Evolutionary conservation across 305 asterid species (phyloP).

Genomic region (Rubia balearica): DNA sequence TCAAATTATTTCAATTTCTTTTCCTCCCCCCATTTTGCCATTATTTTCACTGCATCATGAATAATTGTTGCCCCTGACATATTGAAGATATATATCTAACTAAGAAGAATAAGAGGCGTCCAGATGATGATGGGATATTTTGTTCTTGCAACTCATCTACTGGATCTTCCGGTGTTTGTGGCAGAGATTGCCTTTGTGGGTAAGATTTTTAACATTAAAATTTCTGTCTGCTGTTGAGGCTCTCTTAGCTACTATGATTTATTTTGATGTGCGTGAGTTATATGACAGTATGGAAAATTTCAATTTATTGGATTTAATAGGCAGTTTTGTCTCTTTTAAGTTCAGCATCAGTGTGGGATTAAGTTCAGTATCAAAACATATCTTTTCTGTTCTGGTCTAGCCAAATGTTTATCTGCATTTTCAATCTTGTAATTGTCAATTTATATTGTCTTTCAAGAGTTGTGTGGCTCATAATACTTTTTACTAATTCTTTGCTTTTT

Average conservation of each 20-base stretch:
- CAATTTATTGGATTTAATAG: background rate
- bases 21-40: background rate
- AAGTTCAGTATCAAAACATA: background rate
- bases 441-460: background rate
- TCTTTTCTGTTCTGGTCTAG: background rate
- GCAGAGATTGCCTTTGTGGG: conserved; percentile 89
- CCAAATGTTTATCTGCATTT: background rate
- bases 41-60: background rate
- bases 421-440: background rate
- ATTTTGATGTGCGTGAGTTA: background rate
- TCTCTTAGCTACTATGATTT: background rate
- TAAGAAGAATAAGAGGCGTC: conserved; percentile 70
- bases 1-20: background rate
- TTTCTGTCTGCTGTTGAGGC: background rate
- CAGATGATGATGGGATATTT: conserved; percentile 81
- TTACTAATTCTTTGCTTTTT: background rate
- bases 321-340: background rate
- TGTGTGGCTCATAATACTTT: background rate
- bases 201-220: conserved; percentile 27
- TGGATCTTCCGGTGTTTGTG: conserved; percentile 72
- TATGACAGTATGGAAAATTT: background rate
- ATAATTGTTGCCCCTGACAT: conserved; percentile 30
- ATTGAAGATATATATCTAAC: conserved; percentile 67
- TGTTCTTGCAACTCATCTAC: conserved; percentile 71
- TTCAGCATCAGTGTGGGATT: background rate